Evolutionary conservation across 371 early-diverging fungal species (phyloP).

Genomic region (Mortierella sp.): DNA sequence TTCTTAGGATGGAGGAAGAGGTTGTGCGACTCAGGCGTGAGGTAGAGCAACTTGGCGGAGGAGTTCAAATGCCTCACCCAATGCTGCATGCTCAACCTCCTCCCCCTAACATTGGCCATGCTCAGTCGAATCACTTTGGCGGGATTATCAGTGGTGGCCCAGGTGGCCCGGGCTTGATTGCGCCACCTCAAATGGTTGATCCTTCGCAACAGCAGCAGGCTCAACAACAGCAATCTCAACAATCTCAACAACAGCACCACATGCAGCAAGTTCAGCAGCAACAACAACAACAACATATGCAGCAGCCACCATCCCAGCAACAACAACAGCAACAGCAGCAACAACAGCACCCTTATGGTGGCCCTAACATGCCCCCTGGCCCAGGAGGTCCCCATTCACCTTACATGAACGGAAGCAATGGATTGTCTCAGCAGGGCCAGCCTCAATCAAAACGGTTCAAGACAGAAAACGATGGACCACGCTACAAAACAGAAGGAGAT

Average conservation of each 20-base stretch:
- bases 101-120: conserved; percentile 61
- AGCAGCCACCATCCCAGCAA: conserved; percentile 34
- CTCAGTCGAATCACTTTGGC: conserved; percentile 57
- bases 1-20: conserved; percentile 79
- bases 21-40: conserved; percentile 78
- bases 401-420: conserved; percentile 50
- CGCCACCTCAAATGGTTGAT: conserved; percentile 60
- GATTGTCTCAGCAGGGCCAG: conserved; percentile 40
- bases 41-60: conserved; percentile 60
- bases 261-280: conserved; percentile 24
- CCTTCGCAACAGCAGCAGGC: conserved; percentile 56
- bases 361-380: conserved; percentile 44
- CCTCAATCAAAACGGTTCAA: conserved; percentile 53
- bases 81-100: conserved; percentile 57
- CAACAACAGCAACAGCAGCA: conserved; percentile 40
- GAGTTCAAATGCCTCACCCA: conserved; percentile 48
- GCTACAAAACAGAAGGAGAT: conserved; percentile 47
- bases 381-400: conserved; percentile 52
- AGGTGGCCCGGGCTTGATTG: conserved; percentile 54
- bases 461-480: conserved; percentile 43
- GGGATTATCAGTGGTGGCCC: conserved; percentile 57
- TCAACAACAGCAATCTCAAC: conserved; percentile 43
- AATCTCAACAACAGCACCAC: conserved; percentile 35
- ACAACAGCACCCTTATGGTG: conserved; percentile 49
- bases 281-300: conserved; percentile 46